These are phyloP conservation scores for Fusarium sulawesiense DNA, from an alignment of 2,329 filamentous ascomycete species.

Conservation along the genomic window DNA sequence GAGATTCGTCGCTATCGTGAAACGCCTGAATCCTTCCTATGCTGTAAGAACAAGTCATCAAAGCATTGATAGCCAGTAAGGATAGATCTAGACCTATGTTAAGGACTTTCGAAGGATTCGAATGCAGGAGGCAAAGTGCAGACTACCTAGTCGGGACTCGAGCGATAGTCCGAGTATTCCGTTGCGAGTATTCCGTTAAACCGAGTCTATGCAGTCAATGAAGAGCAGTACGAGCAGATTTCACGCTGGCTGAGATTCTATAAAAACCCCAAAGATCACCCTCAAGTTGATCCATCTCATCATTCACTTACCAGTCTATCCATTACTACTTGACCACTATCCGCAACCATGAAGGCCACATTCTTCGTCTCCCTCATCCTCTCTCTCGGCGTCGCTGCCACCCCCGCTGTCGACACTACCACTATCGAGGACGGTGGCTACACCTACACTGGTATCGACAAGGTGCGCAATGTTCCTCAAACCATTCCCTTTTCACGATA, in stretches of 20 bases:
- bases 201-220: fast-evolving
- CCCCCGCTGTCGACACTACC: constrained; percentile 4
- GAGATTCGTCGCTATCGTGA: fast-evolving
- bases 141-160: too few species aligned
- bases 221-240: background rate
- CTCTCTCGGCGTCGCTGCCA: constrained; percentile 10
- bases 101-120: constrained; percentile 13
- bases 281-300: background rate
- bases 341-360: constrained; percentile 11
- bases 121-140: constrained; percentile 10
- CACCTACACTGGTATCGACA: constrained; percentile 20
- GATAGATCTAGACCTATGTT: background rate
- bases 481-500: too few species aligned
- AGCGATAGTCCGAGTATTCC: background rate
- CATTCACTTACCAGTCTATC: background rate
- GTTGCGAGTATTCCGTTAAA: background rate
- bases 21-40: background rate
- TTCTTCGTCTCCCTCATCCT: constrained; percentile 9
- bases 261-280: background rate
- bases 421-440: constrained; percentile 5
- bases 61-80: background rate
- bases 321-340: background rate
- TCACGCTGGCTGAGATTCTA: fast-evolving
- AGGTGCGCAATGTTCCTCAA: background rate
- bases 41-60: background rate